These are phyloP conservation scores for Thelonectria olida DNA, from an alignment of 2,329 filamentous ascomycete genomes.

Conservation along the genomic window DNA sequence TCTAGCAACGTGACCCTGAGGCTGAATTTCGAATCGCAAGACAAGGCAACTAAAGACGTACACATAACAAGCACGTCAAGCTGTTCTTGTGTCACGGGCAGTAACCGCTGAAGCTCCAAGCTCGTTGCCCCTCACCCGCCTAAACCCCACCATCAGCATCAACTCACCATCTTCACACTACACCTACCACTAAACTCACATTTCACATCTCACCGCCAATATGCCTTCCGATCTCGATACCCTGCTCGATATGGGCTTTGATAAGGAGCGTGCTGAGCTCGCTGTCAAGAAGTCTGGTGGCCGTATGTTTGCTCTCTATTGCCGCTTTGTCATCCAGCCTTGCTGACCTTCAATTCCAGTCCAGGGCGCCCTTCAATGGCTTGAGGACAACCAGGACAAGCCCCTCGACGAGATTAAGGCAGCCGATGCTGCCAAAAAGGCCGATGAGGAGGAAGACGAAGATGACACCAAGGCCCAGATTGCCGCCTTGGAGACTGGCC, in stretches of 20 bases:
- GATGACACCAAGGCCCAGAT: slow-evolving; percentile 62
- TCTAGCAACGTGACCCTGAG: neutral
- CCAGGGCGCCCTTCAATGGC: slow-evolving; percentile 91
- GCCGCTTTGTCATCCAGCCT: neutral
- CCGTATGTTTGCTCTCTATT: slow-evolving; percentile 60
- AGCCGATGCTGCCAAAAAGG: slow-evolving; percentile 49
- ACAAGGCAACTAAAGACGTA: neutral
- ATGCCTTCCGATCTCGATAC: slow-evolving; percentile 68
- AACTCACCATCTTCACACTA: slow-evolving; percentile 16
- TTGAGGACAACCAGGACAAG: slow-evolving; percentile 91
- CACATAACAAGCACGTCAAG: no score
- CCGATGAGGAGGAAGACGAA: slow-evolving; percentile 59
- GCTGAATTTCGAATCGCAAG: neutral
- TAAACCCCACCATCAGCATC: slow-evolving; percentile 35
- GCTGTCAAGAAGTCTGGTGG: slow-evolving; percentile 86
- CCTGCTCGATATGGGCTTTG: slow-evolving; percentile 81
- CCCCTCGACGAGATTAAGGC: slow-evolving; percentile 81
- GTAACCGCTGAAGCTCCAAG: slow-evolving; percentile 25
- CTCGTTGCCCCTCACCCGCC: slow-evolving; percentile 29
- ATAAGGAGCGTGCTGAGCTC: slow-evolving; percentile 80
- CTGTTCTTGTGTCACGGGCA: neutral
- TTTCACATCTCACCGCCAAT: slow-evolving; percentile 52
- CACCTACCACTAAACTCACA: slow-evolving; percentile 7
- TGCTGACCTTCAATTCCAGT: slow-evolving; percentile 60
- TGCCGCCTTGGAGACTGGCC: slow-evolving; percentile 74